A percentile compares a stretch with the other conserved stretches of the same genome.
Evolutionary conservation across 164 flowering plant species (phyloP).

Genomic region (Berberis vulgaris): DNA sequence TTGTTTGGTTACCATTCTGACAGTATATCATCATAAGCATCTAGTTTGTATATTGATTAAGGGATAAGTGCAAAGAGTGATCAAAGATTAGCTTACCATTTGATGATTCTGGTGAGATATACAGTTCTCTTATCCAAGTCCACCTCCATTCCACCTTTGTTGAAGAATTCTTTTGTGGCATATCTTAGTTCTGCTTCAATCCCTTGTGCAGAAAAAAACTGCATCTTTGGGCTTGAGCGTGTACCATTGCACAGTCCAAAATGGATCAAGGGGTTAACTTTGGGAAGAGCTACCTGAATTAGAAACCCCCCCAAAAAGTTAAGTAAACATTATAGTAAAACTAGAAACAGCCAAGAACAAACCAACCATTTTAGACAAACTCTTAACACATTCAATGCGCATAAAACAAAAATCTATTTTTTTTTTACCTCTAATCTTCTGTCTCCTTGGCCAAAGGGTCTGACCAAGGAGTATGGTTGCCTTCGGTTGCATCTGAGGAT

Average conservation of each 20-base stretch:
- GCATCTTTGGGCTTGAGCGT: constrained; percentile 62
- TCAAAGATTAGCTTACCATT: constrained; percentile 42
- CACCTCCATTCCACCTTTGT: constrained; percentile 48
- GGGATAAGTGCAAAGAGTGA: not conserved
- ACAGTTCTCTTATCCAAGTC: constrained; percentile 73
- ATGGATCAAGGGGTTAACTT: constrained; percentile 65
- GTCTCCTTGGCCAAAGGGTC: constrained; percentile 55
- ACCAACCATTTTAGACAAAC: too few relatives aligned
- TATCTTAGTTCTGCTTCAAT: constrained; percentile 61
- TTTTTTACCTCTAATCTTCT: constrained; percentile 60
- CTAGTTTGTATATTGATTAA: too few relatives aligned
- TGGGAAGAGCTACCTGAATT: constrained; percentile 41
- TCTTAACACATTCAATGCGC: too few relatives aligned
- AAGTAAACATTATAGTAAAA: not conserved
- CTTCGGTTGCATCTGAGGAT: constrained; percentile 69
- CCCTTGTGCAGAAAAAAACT: constrained; percentile 61
- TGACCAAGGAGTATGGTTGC: constrained; percentile 55
- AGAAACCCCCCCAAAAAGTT: not conserved
- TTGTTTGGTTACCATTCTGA: too few relatives aligned
- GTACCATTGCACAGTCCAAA: constrained; percentile 80
- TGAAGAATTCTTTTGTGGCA: constrained; percentile 75
- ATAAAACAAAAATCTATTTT: not conserved
- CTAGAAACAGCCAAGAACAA: not conserved
- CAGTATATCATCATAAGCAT: too few relatives aligned
- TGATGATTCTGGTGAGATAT: constrained; percentile 55